Conservation (phyloP, 352 stramenopile genomes). For the Elongisporangium anandrum region DNA sequence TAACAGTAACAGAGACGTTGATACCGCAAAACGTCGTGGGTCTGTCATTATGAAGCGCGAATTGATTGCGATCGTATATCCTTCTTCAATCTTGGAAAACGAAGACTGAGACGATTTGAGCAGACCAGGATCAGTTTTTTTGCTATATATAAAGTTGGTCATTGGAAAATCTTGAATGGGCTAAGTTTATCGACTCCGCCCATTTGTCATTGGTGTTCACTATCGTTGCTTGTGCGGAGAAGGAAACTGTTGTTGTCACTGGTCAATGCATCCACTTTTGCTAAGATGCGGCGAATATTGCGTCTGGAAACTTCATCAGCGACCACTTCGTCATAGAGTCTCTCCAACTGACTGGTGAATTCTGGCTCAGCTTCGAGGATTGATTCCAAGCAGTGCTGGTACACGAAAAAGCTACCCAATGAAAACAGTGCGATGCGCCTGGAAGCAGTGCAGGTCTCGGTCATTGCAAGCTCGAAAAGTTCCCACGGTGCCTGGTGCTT, state of each 20-base stretch:
- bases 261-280: constrained; percentile 43
- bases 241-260: background rate
- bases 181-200: too few relatives aligned
- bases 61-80: too few relatives aligned
- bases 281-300: constrained; percentile 66
- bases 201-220: too few relatives aligned
- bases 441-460: constrained; percentile 52
- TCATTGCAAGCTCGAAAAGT: constrained; percentile 66
- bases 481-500: constrained; percentile 44
- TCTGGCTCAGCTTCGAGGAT: constrained; percentile 30
- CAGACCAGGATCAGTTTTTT: too few relatives aligned
- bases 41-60: too few relatives aligned
- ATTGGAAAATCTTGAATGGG: too few relatives aligned
- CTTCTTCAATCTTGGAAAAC: too few relatives aligned
- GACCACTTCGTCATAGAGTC: constrained; percentile 53
- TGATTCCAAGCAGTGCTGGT: constrained; percentile 59
- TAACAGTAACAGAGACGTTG: too few relatives aligned
- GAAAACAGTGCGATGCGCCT: constrained; percentile 90
- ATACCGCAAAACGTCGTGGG: too few relatives aligned
- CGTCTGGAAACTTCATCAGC: constrained; percentile 62
- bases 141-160: too few relatives aligned
- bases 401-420: constrained; percentile 87
- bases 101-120: too few relatives aligned
- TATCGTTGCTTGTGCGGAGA: too few relatives aligned
- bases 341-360: constrained; percentile 42